Evolutionary conservation across 2,329 filamentous ascomycete genomes (phyloP).

Genomic region (Phaeomoniella chlamydospora): DNA sequence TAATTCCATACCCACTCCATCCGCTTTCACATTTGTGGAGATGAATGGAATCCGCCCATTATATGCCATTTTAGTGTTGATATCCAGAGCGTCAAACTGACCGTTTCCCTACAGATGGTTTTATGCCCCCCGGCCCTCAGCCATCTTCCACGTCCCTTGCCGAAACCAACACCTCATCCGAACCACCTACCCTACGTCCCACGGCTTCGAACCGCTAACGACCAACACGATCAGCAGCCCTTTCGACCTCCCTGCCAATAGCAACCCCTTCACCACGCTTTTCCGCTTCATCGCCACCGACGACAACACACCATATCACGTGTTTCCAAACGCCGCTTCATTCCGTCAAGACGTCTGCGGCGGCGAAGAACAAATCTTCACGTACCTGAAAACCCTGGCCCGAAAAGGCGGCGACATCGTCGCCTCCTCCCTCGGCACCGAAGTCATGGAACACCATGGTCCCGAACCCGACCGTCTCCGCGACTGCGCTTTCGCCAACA

Average conservation of each 20-base stretch:
- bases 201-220: constrained; percentile 49
- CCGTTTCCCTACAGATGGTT: constrained; percentile 51
- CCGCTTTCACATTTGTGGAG: no score
- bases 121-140: constrained; percentile 62
- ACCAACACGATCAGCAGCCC: constrained; percentile 1
- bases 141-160: constrained; percentile 62
- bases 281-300: constrained; percentile 69
- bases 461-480: constrained; percentile 29
- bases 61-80: no score
- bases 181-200: constrained; percentile 64
- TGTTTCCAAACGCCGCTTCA: constrained; percentile 53
- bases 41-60: no score
- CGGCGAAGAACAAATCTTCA: constrained; percentile 55
- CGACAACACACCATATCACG: constrained; percentile 59
- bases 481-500: constrained; percentile 56
- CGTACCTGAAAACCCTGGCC: constrained; percentile 50
- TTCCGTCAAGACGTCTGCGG: constrained; percentile 58
- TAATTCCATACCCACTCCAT: no score
- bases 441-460: constrained; percentile 45
- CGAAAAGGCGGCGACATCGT: constrained; percentile 46
- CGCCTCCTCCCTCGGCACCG: constrained; percentile 51
- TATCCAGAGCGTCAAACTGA: no score
- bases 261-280: constrained; percentile 48
- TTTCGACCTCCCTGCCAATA: constrained; percentile 14
- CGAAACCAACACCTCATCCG: constrained; percentile 64